Evolutionary conservation across 129 eudicot genomes (phyloP), one percentile per base, ranked within the genome.

Genomic region (Centrapalus pauciflorus): DNA sequence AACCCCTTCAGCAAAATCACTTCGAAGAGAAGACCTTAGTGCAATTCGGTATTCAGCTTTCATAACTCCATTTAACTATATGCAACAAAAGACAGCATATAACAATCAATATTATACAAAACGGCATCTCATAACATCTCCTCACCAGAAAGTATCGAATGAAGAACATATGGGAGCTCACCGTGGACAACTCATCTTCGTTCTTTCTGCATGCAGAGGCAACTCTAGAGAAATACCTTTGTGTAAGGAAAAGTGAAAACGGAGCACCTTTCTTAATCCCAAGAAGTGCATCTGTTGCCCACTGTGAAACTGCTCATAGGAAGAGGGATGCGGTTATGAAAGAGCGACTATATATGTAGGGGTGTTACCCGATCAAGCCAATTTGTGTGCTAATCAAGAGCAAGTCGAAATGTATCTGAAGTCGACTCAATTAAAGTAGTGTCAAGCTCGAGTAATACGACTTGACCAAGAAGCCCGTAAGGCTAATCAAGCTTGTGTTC

Each of bases 1-100:
- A 41, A 93, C 98, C 45, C 98, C 98, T 84, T 93, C 98, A 12
- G 87, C 69, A 64, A 93, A 93, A 79, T 93, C 98, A 77, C 70
- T 77, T 65, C 96, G 83, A 25, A 82, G 81, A 30, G 92, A 68
- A 14, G 92, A 82, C 77, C 98, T 93, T 46, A 88, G 3, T 10
- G 98, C 98, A 77, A 89, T 84, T 19, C 95, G 87, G 70, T 93
- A 93, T 81, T 93, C 98, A 9, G 85, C 65, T 84, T 84, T 93
- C 98, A 93, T 88, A 40, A 93, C 98, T 10, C 87, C 92, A 61
- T 66, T 78, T 78, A 93, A 70, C 98, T 93, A 73, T 8, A 34
- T 17, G 60, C 32, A 73, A 21, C 73, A 60, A 55, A 64, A 41
- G 54, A 16, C 14, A 38, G 37, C 25, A 76, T 60, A 26, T 21